Base-by-base conservation (phyloP, 208 protist species). In the Trypanosoma brucei region DNA sequence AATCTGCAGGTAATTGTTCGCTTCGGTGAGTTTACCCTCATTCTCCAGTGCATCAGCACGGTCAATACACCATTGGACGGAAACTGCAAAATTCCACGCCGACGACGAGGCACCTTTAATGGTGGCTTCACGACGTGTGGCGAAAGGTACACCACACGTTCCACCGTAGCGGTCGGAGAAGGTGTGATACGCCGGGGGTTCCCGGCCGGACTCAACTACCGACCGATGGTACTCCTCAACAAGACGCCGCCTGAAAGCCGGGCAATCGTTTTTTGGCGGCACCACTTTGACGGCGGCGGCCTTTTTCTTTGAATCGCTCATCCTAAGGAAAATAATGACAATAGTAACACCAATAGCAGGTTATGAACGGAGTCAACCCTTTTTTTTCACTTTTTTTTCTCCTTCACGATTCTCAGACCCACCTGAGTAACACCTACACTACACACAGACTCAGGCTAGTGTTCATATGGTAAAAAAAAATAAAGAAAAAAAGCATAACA, bases 211-310 rank as follows among this genome's bases (percentile, higher is more conserved):
- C 8, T 75, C 55, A 42, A 82, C 44, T 3, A 93, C 79, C 9
- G 76, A 86, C 6, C 72, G 70, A 73, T 80, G 84, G 63, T 93
- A 93, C 37, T 91, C 84, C 64, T 95, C 84, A 14, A 95, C 81
- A 0, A 93, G 76, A 22, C 65, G 57, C 11, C 81, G 68, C 31
- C 72, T 74, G 37, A 65, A 45, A n/a, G 59, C 39, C 0, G 37
- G 45, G 33, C 39, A 44, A 9, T 58, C 38, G 38, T 57, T 34
- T 31, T 38, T 3, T 44, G 46, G 45, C 22, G 22, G 35, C 35
- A 6, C 30, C 11, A 33, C n/a, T 2, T 9, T 42, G 2, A 37
- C 13, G 34, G 11, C 9, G 30, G 2, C 9, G 22, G 37, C 4
- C 31, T 48, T 52, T 4, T 5, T 30, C 2, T 9, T 6, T 3